A percentile compares a stretch with the other conserved stretches of the same genome.
Conservation (phyloP, 768 basidiomycete genomes). For the Mycena rebaudengoi region DNA sequence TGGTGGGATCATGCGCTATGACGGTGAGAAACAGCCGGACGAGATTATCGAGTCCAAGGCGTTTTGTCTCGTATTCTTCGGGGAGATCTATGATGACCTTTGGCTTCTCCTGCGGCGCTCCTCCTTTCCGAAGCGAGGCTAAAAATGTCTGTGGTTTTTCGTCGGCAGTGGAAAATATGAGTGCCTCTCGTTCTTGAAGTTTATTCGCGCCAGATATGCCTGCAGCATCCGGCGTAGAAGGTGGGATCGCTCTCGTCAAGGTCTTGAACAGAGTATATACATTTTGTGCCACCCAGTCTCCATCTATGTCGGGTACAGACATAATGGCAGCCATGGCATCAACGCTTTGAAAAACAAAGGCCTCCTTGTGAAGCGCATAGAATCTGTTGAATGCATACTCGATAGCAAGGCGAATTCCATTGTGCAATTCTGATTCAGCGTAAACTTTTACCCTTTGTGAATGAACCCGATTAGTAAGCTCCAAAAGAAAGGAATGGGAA, state of each 20-base stretch:
- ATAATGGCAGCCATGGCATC: conserved; percentile 67
- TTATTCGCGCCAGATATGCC: conserved; percentile 74
- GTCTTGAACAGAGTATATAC: conserved; percentile 69
- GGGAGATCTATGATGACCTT: conserved; percentile 57
- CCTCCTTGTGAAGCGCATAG: conserved; percentile 75
- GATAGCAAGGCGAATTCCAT: conserved; percentile 69
- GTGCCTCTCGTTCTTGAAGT: conserved; percentile 72
- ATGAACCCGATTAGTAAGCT: neutral
- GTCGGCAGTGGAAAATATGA: conserved; percentile 74
- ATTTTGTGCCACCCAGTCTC: conserved; percentile 60
- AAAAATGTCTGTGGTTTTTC: conserved; percentile 78
- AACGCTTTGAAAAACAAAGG: conserved; percentile 78
- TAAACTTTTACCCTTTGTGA: conserved; percentile 63
- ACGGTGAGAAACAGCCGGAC: conserved; percentile 80
- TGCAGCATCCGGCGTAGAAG: conserved; percentile 61
- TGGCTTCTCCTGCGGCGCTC: conserved; percentile 49
- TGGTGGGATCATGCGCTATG: conserved; percentile 77
- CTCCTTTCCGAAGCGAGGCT: conserved; percentile 56
- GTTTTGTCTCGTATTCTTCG: conserved; percentile 66
- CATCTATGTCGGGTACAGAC: conserved; percentile 56
- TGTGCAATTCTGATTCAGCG: conserved; percentile 63
- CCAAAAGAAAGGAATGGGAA: neutral
- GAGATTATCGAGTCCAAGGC: conserved; percentile 69
- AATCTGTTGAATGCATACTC: conserved; percentile 79
- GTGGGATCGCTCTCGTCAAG: conserved; percentile 52